These are phyloP conservation scores for Sporothrix protearum DNA, from an alignment of 2,329 filamentous ascomycete species.

Conservation along the genomic window DNA sequence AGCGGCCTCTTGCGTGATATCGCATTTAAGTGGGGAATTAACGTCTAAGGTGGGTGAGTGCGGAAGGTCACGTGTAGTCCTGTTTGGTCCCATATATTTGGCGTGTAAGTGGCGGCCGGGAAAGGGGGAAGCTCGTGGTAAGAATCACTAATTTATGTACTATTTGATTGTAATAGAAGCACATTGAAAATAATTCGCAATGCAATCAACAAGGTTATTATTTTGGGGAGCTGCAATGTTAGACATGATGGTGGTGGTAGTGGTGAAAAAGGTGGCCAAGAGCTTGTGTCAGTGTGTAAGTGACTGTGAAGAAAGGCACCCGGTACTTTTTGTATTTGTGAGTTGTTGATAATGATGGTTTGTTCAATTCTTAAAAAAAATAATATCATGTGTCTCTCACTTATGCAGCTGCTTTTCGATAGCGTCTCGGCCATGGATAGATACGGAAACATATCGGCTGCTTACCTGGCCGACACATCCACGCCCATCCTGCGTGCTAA, in stretches of 20 bases:
- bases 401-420: no score
- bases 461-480: background rate
- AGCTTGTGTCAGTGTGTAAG: background rate
- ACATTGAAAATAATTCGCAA: background rate
- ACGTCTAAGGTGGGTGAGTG: background rate
- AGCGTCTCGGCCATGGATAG: no score
- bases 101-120: background rate
- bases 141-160: background rate
- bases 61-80: background rate
- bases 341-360: background rate
- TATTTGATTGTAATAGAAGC: no score
- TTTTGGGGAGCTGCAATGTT: slow-evolving; percentile 15
- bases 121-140: background rate
- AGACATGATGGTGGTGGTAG: slow-evolving; percentile 12
- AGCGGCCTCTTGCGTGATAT: slow-evolving; percentile 9
- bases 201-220: background rate
- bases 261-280: no score
- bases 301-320: no score
- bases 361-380: no score
- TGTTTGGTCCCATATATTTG: background rate
- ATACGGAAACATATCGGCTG: no score
- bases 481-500: background rate
- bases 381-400: no score
- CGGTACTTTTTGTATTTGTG: background rate
- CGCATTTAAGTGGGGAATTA: background rate